These are phyloP conservation scores for Vigna hirtella DNA, from an alignment of 306 rosid genomes.

Conservation along the genomic window DNA sequence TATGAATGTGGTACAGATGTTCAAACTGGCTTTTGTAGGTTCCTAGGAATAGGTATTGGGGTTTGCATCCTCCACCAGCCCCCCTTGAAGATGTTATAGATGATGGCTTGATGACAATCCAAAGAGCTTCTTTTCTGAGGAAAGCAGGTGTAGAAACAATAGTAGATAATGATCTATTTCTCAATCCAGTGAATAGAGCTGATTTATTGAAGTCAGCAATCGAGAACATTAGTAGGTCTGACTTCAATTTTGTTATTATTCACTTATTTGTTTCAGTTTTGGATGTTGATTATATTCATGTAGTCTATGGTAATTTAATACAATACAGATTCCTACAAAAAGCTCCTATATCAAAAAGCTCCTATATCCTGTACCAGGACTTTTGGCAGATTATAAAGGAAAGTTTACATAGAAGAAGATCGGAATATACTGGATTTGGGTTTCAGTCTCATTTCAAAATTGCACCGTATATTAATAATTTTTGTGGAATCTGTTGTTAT, in stretches of 20 bases:
- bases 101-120: conserved; percentile 88
- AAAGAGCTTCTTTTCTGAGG: conserved; percentile 90
- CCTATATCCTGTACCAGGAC: neutral
- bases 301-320: conserved; percentile 13
- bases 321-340: neutral
- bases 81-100: conserved; percentile 97
- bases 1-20: conserved; percentile 51
- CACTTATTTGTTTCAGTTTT: neutral
- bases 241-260: conserved; percentile 37
- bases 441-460: conserved; percentile 7
- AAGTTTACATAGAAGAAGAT: conserved; percentile 14
- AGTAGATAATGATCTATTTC: conserved; percentile 71
- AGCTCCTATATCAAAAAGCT: neutral
- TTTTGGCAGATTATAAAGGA: conserved; percentile 17
- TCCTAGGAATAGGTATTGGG: conserved; percentile 98
- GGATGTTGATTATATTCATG: neutral
- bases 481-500: neutral
- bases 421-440: conserved; percentile 26
- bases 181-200: conserved; percentile 82
- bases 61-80: conserved; percentile 99
- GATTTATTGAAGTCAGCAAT: conserved; percentile 91
- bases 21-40: conserved; percentile 73
- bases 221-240: conserved; percentile 82
- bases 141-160: conserved; percentile 96
- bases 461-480: conserved; percentile 18